Evolutionary conservation across 192 early-diverging fungal genomes (phyloP).

Genomic region (Chytriomyces hyalinus): DNA sequence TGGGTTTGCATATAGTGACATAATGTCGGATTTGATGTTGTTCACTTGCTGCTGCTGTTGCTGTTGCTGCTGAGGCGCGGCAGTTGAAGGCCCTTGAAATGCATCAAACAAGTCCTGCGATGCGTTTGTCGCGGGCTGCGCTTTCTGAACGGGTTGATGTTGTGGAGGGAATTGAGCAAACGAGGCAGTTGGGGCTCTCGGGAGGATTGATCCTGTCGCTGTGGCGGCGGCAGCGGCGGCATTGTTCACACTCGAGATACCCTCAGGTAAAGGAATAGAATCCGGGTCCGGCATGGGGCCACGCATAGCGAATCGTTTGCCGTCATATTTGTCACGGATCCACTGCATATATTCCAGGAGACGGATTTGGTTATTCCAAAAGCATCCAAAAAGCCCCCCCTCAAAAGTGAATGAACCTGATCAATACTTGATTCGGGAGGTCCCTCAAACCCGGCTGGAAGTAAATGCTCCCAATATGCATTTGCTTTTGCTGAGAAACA

Average conservation of each 20-base stretch:
- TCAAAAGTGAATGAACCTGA: constrained; percentile 5
- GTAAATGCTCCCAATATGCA: constrained; percentile 57
- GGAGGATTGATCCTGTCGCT: constrained; percentile 4
- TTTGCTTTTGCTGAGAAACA: constrained; percentile 35
- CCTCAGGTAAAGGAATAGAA: constrained; percentile 47
- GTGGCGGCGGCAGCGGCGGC: constrained; percentile 3
- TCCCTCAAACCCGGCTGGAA: constrained; percentile 53
- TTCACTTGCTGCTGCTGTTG: constrained; percentile 3
- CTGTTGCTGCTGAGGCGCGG: constrained; percentile 26
- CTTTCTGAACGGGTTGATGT: constrained; percentile 10
- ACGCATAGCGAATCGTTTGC: constrained; percentile 74
- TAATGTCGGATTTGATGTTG: constrained; percentile 17
- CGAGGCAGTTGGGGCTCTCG: neutral
- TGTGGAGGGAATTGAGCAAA: constrained; percentile 7
- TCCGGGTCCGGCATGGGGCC: constrained; percentile 77
- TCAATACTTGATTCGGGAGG: constrained; percentile 59
- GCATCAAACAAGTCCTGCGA: constrained; percentile 48
- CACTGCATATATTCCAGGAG: constrained; percentile 67
- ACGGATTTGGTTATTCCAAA: neutral
- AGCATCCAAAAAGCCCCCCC: neutral
- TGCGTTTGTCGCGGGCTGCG: constrained; percentile 22
- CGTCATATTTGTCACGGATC: constrained; percentile 82
- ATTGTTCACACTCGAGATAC: neutral
- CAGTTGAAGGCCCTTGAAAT: constrained; percentile 11
- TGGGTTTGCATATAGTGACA: constrained; percentile 19